Evolutionary conservation across 2,329 filamentous ascomycete genomes (phyloP).

Genomic region (Ceratocystis cacaofunesta): DNA sequence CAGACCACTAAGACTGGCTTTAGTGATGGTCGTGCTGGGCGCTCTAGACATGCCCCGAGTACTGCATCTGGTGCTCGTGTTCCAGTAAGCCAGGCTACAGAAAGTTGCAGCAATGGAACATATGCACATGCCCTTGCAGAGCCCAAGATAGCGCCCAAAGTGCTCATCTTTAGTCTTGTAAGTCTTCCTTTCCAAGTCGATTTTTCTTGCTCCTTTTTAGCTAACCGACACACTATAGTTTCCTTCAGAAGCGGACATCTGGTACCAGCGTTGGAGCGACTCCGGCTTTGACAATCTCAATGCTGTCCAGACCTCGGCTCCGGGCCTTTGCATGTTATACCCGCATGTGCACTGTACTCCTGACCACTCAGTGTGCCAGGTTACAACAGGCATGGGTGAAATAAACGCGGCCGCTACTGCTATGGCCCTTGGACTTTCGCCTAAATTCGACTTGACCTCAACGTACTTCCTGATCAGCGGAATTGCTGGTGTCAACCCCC

Average conservation of each 20-base stretch:
- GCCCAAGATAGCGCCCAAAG: constrained; percentile 36
- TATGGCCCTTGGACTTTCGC: constrained; percentile 46
- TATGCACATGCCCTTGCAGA: background rate
- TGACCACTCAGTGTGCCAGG: constrained; percentile 48
- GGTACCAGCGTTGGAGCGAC: constrained; percentile 38
- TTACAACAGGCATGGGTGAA: constrained; percentile 53
- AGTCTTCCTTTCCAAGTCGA: constrained; percentile 15
- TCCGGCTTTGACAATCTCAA: constrained; percentile 39
- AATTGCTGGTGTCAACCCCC: constrained; percentile 61
- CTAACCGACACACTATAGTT: constrained; percentile 31
- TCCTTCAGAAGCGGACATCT: constrained; percentile 43
- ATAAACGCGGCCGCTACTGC: constrained; percentile 61
- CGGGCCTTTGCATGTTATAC: constrained; percentile 50
- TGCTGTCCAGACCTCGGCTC: constrained; percentile 40
- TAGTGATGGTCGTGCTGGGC: background rate
- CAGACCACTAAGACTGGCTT: background rate
- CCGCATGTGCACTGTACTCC: constrained; percentile 50
- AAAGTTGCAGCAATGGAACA: background rate
- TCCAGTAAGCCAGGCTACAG: background rate
- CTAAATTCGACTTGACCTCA: constrained; percentile 45
- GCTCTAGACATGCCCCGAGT: background rate
- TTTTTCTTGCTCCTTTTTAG: background rate
- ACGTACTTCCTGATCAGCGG: constrained; percentile 61
- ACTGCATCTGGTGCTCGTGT: constrained; percentile 6
- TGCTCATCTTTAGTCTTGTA: constrained; percentile 50